Base-by-base conservation (phyloP, 352 stramenopile species). In the Pythium insidiosum region DNA sequence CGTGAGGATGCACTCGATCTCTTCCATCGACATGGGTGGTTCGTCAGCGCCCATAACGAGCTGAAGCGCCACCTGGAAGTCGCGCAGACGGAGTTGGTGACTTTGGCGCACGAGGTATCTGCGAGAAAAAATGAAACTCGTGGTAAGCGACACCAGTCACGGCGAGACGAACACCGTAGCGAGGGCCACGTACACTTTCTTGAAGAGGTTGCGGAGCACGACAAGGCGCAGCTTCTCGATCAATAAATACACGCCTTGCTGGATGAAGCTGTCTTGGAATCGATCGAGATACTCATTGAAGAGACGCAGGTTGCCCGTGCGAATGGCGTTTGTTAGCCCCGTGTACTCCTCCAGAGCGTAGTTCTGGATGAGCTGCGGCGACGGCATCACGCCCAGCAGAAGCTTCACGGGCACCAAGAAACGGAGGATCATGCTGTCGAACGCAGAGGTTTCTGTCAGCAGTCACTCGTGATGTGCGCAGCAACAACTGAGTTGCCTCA, bases 1-100 rank as follows among this genome's bases (percentile, higher is more conserved):
- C 22, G 92, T 88, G 26, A 98, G 62, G 42, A 98, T 87, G 47
- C 95, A 98, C 70, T 98, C 95, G 36, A 98, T 86, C 69, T 98
- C 91, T 56, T 98, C 89, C 63, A 97, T 87, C 56, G 97, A 88
- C 43, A 94, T 97, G 0, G 68, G 53, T n/a, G n/a, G n/a, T n/a
- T n/a, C n/a, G n/a, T n/a, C n/a, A 22, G 86, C 65, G 30, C 88
- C 88, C 0, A 83, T 87, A 35, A 96, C 61, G 58, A 83, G 81
- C 25, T 85, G 75, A 24, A 98, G 71, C 25, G 78, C 83, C 22
- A 78, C 64, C 53, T 94, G 76, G 51, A 97, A 92, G 50, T 97
- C 68, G 12, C 85, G 59, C 43, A 98, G 65, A 25, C 84, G 79
- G 35, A 98, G 73, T 53, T 98, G 91, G 46, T 95, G 79, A 39